A percentile compares a stretch with the other conserved stretches of the same genome.
Conservation (phyloP, 768 basidiomycete species). For the Lactifluus pinguis region DNA sequence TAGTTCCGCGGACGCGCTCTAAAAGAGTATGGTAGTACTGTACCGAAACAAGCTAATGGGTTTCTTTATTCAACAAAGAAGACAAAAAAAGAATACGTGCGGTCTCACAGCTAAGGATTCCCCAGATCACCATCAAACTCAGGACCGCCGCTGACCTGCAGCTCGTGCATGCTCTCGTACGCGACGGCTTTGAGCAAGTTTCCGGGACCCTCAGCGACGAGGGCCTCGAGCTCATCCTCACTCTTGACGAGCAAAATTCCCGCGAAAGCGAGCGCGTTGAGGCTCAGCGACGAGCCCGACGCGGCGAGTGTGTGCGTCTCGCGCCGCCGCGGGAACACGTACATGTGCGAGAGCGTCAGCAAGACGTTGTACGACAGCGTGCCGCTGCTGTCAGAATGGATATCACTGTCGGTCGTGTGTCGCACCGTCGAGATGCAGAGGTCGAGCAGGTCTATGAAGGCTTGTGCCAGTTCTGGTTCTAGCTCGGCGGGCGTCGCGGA, state of each 20-base stretch:
- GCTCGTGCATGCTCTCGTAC: slow-evolving; percentile 56
- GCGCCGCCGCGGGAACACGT: slow-evolving; percentile 69
- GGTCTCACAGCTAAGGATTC: no score
- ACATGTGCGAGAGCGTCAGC: slow-evolving; percentile 74
- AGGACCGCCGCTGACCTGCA: slow-evolving; percentile 46
- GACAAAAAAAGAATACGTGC: no score
- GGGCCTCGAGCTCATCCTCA: slow-evolving; percentile 59
- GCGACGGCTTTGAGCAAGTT: slow-evolving; percentile 59
- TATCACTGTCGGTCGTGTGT: slow-evolving; percentile 44
- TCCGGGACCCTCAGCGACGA: slow-evolving; percentile 53
- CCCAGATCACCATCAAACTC: slow-evolving; percentile 18
- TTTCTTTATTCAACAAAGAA: no score
- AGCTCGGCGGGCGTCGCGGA: slow-evolving; percentile 34
- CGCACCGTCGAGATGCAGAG: slow-evolving; percentile 66
- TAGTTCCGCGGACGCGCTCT: no score
- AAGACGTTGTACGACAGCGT: slow-evolving; percentile 77
- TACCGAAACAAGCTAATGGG: no score
- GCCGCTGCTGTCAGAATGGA: slow-evolving; percentile 41
- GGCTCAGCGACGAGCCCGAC: slow-evolving; percentile 50
- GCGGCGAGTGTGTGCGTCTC: slow-evolving; percentile 48
- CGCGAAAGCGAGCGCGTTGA: slow-evolving; percentile 86
- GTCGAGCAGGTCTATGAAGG: slow-evolving; percentile 69
- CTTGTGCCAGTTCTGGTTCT: slow-evolving; percentile 42
- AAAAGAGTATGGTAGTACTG: no score
- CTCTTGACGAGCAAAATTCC: slow-evolving; percentile 87